These are phyloP conservation scores for Fusarium chuoi DNA, from an alignment of 2,329 filamentous ascomycete genomes.

Conservation along the genomic window DNA sequence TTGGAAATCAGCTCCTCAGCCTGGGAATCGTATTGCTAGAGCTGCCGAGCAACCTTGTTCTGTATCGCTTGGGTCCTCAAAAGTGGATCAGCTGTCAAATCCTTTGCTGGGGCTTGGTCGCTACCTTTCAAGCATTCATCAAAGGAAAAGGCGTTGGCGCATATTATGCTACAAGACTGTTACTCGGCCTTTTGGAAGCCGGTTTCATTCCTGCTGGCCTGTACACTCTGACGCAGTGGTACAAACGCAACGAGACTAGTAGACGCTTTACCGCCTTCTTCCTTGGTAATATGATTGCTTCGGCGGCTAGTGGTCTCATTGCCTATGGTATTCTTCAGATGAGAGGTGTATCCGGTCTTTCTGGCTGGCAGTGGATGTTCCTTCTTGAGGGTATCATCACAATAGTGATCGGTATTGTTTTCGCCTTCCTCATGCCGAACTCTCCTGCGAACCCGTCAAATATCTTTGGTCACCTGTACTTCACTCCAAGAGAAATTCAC, in stretches of 20 bases:
- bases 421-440: neutral
- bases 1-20: neutral
- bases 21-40: conserved; percentile 1
- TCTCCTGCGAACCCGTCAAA: neutral
- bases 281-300: conserved; percentile 55
- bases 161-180: neutral
- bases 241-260: conserved; percentile 56
- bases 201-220: conserved; percentile 51
- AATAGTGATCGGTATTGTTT: neutral
- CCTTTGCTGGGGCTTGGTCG: neutral
- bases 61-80: neutral
- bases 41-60: conserved; percentile 1
- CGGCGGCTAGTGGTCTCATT: conserved; percentile 37
- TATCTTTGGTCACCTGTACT: neutral
- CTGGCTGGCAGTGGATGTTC: conserved; percentile 53
- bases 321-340: neutral
- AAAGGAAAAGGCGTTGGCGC: neutral
- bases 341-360: conserved; percentile 43
- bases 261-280: conserved; percentile 57
- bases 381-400: neutral
- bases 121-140: neutral
- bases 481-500: neutral
- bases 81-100: conserved; percentile 6
- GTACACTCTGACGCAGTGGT: conserved; percentile 58
- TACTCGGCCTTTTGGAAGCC: neutral